Evolutionary conservation across 2,329 filamentous ascomycete species (phyloP), one percentile per base, ranked within the genome.

Genomic region (Phialophora chinensis): DNA sequence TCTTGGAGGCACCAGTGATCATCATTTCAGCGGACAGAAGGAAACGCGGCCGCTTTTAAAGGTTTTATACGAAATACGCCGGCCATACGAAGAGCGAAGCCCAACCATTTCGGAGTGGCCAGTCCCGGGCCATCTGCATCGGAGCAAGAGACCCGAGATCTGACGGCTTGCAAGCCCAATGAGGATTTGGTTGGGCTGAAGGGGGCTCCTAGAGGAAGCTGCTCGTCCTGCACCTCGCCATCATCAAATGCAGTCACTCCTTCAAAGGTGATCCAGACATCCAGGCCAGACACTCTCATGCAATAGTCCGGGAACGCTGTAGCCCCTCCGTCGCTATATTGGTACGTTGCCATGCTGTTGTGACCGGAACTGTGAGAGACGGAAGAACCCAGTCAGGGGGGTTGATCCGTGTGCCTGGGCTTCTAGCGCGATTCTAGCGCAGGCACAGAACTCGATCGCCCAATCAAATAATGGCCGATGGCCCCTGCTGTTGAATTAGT

Each of bases 351-450:
- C 23, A 44, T 17, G 11, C n/a, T 47, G 8, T 54, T 54, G 47
- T 44, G 42, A 61, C 29, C 44, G 47, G 12, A 60, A 38, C 14
- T n/a, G 38, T 47, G 49, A 49, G 20, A 49, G 44, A 35, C 49
- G 27, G 58, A 29, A 54, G 17, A 55, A 42, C 29, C 52, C n/a
- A 50, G 3, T 23, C 11, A 42, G 44, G 17, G 4, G 7, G 31
- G 5, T 54, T 27, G 23, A 20, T 23, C 38, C 53, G 56, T 25
- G 49, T 44, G 49, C 52, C 50, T 50, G 44, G 29, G 56, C 27
- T 68, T 68, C 66, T 68, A 68, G 66, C 25, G 20, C 14, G 35
- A n/a, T 68, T 68, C 66, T 68, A 68, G 63, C 52, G 66, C 63
- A 68, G 66, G 52, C 44, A 57, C 63, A 25, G 38, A 49, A 25